Evolutionary conservation across 2,329 filamentous ascomycete genomes (phyloP), one percentile per base, ranked within the genome.

Genomic region (Albophoma yamanashiensis): DNA sequence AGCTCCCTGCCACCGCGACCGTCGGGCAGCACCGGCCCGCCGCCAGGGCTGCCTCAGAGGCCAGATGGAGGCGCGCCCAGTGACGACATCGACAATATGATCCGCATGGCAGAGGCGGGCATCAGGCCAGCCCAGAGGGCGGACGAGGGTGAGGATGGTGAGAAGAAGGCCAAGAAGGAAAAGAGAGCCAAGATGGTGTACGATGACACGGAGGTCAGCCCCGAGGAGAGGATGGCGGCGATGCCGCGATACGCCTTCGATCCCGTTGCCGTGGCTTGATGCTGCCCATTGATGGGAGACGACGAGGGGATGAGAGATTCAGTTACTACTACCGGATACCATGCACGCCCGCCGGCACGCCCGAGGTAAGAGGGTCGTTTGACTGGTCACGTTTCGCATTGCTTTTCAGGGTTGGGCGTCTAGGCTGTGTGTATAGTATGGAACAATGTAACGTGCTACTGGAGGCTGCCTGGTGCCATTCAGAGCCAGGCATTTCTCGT

Each of bases 221-320:
- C 91, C 1, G 92, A 97, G 77, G 92, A 96, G 80, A 91, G 87
- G 75, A 92, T 96, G 89, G 88, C 91, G 36, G 76, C 78, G 70
- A 77, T 94, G 76, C 80, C 89, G 62, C 87, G 85, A 74, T 96
- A 95, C 77, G 85, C 87, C 67, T 89, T 84, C 60, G 65, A 38
- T 38, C 50, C 50, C 20, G 31, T 9, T 6, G 56, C 39, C n/a
- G 56, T 45, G 42, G 56, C 56, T 36, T 58, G 56, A 53, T 34
- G 3, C 25, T 40, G 22, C 39, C n/a, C 38, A 20, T 39, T 11
- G 17, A n/a, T 17, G 27, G 27, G 8, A 34, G 17, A 9, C 25
- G 47, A 12, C 27, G 15, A 20, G 50, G 34, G 50, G 31, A 9
- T 8, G 50, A 38, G 11, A 22, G 50, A 22, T n/a, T 55, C 50